These are phyloP conservation scores for Botryotinia calthae DNA, from an alignment of 2,329 filamentous ascomycete genomes.

Conservation along the genomic window DNA sequence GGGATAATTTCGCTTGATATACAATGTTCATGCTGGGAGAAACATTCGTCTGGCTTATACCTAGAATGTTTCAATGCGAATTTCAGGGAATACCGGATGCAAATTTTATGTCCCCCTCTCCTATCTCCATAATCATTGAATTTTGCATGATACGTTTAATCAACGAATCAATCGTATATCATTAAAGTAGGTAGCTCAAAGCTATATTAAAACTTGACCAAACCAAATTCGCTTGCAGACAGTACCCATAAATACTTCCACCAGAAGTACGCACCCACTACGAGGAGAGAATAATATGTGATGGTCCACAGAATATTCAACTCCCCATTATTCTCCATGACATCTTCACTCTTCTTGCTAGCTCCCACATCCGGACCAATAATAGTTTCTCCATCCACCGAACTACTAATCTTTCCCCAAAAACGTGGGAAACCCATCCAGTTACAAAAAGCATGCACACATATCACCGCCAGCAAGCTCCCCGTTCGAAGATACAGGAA, in stretches of 20 bases:
- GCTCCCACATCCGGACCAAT: slow-evolving; percentile 33
- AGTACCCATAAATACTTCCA: slow-evolving; percentile 67
- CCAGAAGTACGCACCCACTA: slow-evolving; percentile 70
- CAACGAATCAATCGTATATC: not conserved
- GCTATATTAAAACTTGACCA: slow-evolving; percentile 39
- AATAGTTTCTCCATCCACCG: slow-evolving; percentile 26
- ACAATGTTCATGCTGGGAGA: not conserved
- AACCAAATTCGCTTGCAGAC: slow-evolving; percentile 60
- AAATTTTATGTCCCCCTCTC: not conserved
- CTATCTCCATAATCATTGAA: not conserved
- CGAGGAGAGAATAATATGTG: slow-evolving; percentile 74
- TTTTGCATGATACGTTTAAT: not conserved
- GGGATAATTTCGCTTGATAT: slow-evolving; percentile 13
- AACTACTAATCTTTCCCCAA: slow-evolving; percentile 68
- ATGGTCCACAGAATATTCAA: slow-evolving; percentile 63
- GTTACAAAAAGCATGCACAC: slow-evolving; percentile 88
- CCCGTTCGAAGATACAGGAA: slow-evolving; percentile 87
- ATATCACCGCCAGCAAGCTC: slow-evolving; percentile 70
- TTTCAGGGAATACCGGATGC: not conserved
- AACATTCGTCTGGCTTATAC: not conserved
- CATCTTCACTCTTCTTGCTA: slow-evolving; percentile 43
- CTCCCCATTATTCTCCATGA: slow-evolving; percentile 27
- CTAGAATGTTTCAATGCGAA: not conserved
- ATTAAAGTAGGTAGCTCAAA: slow-evolving; percentile 1
- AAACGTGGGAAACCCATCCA: slow-evolving; percentile 83